Conservation (phyloP, 163 green algal genomes). For the Coccomyxa subellipsoidea region DNA sequence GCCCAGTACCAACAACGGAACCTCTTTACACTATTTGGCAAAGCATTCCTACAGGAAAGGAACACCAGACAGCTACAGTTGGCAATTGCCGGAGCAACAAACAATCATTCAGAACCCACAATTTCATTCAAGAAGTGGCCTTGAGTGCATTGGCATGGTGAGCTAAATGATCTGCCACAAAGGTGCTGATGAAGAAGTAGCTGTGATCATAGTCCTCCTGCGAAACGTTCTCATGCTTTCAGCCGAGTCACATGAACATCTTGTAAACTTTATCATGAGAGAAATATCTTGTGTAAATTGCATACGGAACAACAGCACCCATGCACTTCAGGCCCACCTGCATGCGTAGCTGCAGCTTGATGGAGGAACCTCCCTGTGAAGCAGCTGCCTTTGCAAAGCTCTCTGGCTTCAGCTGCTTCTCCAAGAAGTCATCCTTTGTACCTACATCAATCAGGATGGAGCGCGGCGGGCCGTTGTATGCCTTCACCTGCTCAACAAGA, state of each 20-base stretch:
- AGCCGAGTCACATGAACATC: no score
- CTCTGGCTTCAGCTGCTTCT: constrained; percentile 76
- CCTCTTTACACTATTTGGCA: no score
- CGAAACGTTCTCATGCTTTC: background rate
- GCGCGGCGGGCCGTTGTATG: constrained; percentile 9
- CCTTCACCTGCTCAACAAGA: background rate
- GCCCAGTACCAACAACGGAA: no score
- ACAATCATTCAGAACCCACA: no score
- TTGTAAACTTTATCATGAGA: no score
- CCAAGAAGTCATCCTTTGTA: constrained; percentile 64
- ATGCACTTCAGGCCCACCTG: no score
- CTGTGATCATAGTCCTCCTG: constrained; percentile 91
- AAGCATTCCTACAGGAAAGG: no score
- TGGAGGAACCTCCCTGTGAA: background rate
- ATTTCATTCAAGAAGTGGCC: no score
- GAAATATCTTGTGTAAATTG: no score
- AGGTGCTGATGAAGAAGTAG: constrained; percentile 93
- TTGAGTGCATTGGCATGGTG: constrained; percentile 15
- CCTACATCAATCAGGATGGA: constrained; percentile 75
- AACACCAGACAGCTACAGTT: no score
- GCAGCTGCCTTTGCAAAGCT: constrained; percentile 65
- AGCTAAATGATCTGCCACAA: constrained; percentile 85
- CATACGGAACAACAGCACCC: no score
- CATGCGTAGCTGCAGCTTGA: constrained; percentile 3
- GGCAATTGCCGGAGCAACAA: no score